Evolutionary conservation across 345 rosid species (phyloP), one percentile per base, ranked within the genome.

Genomic region (Triadica sebifera): DNA sequence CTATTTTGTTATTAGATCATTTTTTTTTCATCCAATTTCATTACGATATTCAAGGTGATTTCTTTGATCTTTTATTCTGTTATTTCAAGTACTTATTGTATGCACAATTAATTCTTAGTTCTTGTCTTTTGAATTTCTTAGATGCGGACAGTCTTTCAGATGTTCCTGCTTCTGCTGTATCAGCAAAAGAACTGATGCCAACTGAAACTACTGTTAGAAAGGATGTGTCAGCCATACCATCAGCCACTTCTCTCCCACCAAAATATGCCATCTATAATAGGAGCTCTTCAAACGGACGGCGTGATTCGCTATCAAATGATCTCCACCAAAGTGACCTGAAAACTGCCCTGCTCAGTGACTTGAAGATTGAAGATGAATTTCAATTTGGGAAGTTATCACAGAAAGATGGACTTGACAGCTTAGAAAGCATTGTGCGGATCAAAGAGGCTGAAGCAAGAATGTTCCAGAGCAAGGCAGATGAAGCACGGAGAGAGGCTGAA

Each of bases 401-500:
- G 78, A 85, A 78, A 38, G 90, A 87, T 66, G 86, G 84, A 19
- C 85, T 87, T 25, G 94, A 93, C 65, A 95, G 96, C 88, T 75
- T 95, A 71, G 98, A 93, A 75, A 90, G 94, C 83, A 80, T 93
- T 71, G 93, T 93, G 22, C 82, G 94, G 76, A 93, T 95, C 22
- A 95, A 95, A 86, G 91, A 93, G 83, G 98, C 90, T 2, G 99
- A 95, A 78, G 87, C 94, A 17, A 84, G 88, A 71, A 91, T 95
- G 98, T 95, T 93, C 77, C 97, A 93, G 86, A 82, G 80, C 88
- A 93, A 85, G 83, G 98, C 99, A 4, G 98, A 95, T 25, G 98
- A 93, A 22, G 99, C 99, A 1, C 83, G 89, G 38, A 85, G 86
- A 65, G 97, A 91, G 4, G 99, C 90, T 0, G 99, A 93, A 81